Evolutionary conservation across 164 flowering plant species (phyloP).

Genomic region (Liriodendron chinense): DNA sequence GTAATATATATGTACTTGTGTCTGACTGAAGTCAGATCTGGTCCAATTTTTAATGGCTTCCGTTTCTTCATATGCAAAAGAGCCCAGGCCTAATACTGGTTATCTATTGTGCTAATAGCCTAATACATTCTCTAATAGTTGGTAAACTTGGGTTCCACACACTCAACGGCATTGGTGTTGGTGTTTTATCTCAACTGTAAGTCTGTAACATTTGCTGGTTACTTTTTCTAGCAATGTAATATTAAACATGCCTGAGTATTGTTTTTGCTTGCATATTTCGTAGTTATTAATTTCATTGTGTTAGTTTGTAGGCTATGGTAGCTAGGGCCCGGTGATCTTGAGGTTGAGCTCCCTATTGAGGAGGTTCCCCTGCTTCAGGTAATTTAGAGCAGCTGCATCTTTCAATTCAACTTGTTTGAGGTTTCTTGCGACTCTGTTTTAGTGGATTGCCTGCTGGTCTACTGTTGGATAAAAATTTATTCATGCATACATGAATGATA

Average conservation of each 20-base stretch:
- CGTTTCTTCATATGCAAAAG: not conserved
- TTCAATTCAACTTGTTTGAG: too few relatives aligned
- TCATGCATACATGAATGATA: too few relatives aligned
- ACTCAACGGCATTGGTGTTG: not conserved
- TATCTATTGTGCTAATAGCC: not conserved
- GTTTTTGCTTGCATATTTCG: not conserved
- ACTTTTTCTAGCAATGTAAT: not conserved
- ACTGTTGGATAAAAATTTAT: too few relatives aligned
- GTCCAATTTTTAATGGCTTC: not conserved
- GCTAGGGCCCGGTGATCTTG: conserved; percentile 25
- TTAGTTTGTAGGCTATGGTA: conserved; percentile 18
- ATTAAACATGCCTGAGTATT: not conserved
- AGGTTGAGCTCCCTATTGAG: conserved; percentile 21
- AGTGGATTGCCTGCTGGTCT: too few relatives aligned
- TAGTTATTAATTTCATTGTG: not conserved
- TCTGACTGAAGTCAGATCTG: too few relatives aligned
- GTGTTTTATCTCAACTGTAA: not conserved
- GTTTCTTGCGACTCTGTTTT: too few relatives aligned
- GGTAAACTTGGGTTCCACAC: not conserved
- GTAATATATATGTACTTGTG: too few relatives aligned
- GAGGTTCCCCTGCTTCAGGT: conserved; percentile 22
- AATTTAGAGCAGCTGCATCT: too few relatives aligned
- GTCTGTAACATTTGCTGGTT: too few relatives aligned
- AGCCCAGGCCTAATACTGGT: not conserved
- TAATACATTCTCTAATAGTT: not conserved